Evolutionary conservation across 805 yeast species (phyloP).

Genomic region (Priceomyces haplophilus): DNA sequence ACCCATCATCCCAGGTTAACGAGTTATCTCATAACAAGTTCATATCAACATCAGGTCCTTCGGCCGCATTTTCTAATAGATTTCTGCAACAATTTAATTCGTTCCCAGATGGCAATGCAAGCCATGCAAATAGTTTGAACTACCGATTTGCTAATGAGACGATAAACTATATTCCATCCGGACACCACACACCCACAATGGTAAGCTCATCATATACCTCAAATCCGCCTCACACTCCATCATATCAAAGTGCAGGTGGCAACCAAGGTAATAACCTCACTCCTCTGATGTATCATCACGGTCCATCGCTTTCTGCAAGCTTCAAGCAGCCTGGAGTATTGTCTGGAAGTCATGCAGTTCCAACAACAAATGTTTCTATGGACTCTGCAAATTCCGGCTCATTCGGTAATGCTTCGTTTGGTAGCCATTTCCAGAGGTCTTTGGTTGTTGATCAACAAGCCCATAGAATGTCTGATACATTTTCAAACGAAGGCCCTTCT

Average conservation of each 20-base stretch:
- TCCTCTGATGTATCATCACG: conserved; percentile 12
- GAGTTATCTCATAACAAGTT: conserved; percentile 6
- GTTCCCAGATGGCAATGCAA: conserved; percentile 7
- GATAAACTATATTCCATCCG: conserved; percentile 36
- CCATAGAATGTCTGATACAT: conserved; percentile 12
- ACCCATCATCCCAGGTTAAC: conserved; percentile 4
- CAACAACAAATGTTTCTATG: conserved; percentile 54
- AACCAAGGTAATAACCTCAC: conserved; percentile 9
- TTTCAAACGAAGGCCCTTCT: conserved; percentile 6
- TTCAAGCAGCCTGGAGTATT: conserved; percentile 13
- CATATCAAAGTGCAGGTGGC: conserved; percentile 5
- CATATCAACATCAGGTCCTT: conserved; percentile 10
- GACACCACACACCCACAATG: conserved; percentile 43
- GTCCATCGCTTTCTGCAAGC: conserved; percentile 6
- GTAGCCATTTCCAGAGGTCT: conserved; percentile 1
- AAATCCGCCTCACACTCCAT: conserved; percentile 36
- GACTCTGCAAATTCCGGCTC: conserved; percentile 38
- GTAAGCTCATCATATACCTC: conserved; percentile 42
- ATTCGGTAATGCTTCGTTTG: conserved; percentile 9
- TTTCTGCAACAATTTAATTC: conserved; percentile 4
- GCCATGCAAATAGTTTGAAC: conserved; percentile 1
- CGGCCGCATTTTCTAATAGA: conserved; percentile 1
- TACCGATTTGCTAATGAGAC: conserved; percentile 12
- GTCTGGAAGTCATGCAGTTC: conserved; percentile 35
- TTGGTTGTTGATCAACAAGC: conserved; percentile 5